These are phyloP conservation scores for Marasmius fiardii DNA, from an alignment of 1,284 basidiomycete genomes.

Conservation along the genomic window DNA sequence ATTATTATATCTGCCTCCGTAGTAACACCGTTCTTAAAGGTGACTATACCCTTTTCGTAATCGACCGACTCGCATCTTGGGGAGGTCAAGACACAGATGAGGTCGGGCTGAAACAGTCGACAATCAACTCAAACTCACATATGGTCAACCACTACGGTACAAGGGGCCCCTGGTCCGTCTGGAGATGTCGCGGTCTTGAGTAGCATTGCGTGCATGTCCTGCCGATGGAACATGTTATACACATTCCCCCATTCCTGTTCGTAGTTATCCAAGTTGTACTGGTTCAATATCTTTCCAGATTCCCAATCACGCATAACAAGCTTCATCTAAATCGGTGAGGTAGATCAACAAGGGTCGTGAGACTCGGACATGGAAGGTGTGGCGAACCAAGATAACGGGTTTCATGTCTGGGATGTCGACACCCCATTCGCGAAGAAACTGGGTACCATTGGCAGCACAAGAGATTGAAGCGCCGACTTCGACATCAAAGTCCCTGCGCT, in stretches of 20 bases:
- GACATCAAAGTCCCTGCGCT: conserved; percentile 27
- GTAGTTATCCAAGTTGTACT: conserved; percentile 28
- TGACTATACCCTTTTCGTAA: conserved; percentile 24
- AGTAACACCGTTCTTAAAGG: conserved; percentile 28
- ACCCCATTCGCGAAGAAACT: conserved; percentile 30
- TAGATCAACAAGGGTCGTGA: neutral
- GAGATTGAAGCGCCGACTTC: conserved; percentile 31
- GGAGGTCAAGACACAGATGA: neutral
- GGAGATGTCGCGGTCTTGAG: conserved; percentile 23
- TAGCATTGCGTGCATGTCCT: conserved; percentile 28
- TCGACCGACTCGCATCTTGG: conserved; percentile 24
- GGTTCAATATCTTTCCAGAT: conserved; percentile 24
- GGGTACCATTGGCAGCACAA: conserved; percentile 31
- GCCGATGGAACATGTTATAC: conserved; percentile 30
- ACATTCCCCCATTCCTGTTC: conserved; percentile 31
- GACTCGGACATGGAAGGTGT: neutral
- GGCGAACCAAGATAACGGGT: conserved; percentile 25
- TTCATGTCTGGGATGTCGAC: conserved; percentile 29
- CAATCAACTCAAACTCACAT: conserved; percentile 24
- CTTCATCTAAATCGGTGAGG: conserved; percentile 19
- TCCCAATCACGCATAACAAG: conserved; percentile 29
- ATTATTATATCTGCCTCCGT: conserved; percentile 34
- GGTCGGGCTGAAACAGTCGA: neutral
- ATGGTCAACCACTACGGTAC: conserved; percentile 24
- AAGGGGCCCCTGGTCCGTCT: conserved; percentile 25